Base-by-base conservation (phyloP, 345 rosid genomes). In the Turnera subulata region DNA sequence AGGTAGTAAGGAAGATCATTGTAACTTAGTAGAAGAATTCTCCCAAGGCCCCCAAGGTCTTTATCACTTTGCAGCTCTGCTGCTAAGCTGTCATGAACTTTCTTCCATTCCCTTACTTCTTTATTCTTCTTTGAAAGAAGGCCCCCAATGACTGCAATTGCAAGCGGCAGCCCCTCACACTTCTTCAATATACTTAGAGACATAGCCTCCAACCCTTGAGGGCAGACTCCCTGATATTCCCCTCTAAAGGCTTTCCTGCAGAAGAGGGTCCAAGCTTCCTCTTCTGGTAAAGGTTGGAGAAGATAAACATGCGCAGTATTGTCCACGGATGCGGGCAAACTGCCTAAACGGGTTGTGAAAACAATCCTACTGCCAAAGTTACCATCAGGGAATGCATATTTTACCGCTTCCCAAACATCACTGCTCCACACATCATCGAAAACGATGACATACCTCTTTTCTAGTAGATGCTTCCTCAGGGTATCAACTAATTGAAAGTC, bases 121-220 rank as follows among this genome's bases (percentile, higher is more conserved):
- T 49, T 49, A 12, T 50, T 50, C 56, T 60, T 60, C 46, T 21
- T 60, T 1, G 55, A 37, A 17, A 60, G 11, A 1, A 60, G 23
- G 33, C 56, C 55, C 11, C 56, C 56, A 2, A 60, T 50, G 13
- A 55, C 21, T 22, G 49, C 55, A 39, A 60, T 21, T 49, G 64
- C 56, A 15, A 60, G 64, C 15, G 64, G 64, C 20, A 60, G 55
- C 22, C 64, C 64, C 24, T 38, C 55, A 11, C 64, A 60, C 29
- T 39, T 60, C 47, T 39, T 48, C 21, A 50, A 11, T 15, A 39
- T 49, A 11, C 26, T 14, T 33, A 17, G 39, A 17, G 53, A 58
- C 12, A 58, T 17, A 11, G 24, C 44, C 19, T 46, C 53, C 62
- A 46, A 24, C 17, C 46, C 53, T 14, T 6, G 42, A 22, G 64